phyloP scores from a whole-genome alignment of 306 rosid species.

The Astragalus glycyphyllos region DNA sequence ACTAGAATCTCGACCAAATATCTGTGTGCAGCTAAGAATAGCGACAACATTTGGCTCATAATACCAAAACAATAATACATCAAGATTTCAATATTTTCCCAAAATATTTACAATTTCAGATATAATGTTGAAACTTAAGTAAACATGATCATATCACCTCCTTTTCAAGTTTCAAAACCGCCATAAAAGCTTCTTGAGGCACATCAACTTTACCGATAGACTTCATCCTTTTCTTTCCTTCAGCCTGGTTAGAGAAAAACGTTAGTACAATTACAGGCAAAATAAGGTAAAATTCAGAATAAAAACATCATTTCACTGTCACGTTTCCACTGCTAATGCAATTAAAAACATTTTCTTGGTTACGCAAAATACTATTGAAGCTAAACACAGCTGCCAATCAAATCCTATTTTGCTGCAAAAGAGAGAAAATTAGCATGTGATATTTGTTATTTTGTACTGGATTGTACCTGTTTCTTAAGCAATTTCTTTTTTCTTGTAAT shows the following conservation, averaged over 20 bases:
- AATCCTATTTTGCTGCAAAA: conserved; percentile 12
- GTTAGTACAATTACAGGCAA: conserved; percentile 23
- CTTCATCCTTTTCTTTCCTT: conserved; percentile 97
- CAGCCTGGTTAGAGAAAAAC: conserved; percentile 62
- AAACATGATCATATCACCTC: conserved; percentile 68
- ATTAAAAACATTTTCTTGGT: conserved; percentile 18
- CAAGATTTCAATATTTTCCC: conserved; percentile 24
- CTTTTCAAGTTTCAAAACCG: conserved; percentile 93
- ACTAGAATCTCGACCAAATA: no score
- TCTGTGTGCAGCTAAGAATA: background rate
- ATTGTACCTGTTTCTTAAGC: conserved; percentile 82
- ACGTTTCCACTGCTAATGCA: conserved; percentile 15
- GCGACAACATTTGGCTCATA: conserved; percentile 23
- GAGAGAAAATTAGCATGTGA: background rate
- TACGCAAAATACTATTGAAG: conserved; percentile 8
- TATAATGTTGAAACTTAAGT: conserved; percentile 38
- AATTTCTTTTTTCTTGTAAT: conserved; percentile 85
- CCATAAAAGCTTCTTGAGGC: conserved; percentile 98
- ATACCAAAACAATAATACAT: conserved; percentile 35
- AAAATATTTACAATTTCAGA: conserved; percentile 44
- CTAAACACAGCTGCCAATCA: conserved; percentile 21
- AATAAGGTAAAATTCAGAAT: conserved; percentile 20
- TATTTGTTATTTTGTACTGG: conserved; percentile 12
- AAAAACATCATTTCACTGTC: conserved; percentile 10
- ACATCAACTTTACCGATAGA: conserved; percentile 92